Evolutionary conservation across 257 asterid genomes (phyloP).

Genomic region (Fraxinus pennsylvanica): DNA sequence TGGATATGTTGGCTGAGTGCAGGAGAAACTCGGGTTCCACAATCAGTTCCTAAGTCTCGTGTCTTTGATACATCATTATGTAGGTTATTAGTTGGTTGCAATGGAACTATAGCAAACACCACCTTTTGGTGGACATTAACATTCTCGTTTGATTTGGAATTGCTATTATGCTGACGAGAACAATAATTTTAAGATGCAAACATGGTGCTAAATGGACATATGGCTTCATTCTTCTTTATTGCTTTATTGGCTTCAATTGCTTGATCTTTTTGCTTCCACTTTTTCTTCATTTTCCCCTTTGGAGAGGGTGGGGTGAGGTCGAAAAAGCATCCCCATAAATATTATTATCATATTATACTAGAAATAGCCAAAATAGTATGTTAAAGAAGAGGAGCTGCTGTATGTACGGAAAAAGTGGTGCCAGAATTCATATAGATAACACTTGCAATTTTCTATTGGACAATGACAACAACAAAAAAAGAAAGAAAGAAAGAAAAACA

Average conservation of each 20-base stretch:
- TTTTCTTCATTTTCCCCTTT: not conserved
- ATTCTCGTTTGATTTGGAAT: constrained; percentile 37
- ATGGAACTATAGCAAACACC: too few relatives aligned
- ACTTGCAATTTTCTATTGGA: too few relatives aligned
- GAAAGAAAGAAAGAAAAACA: too few relatives aligned
- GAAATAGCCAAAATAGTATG: not conserved
- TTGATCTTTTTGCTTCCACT: not conserved
- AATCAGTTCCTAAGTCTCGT: constrained; percentile 26
- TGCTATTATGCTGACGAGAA: not conserved
- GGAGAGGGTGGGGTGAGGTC: too few relatives aligned
- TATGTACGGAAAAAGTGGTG: too few relatives aligned
- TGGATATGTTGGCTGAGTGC: constrained; percentile 68
- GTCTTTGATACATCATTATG: not conserved
- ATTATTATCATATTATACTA: too few relatives aligned
- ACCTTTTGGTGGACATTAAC: not conserved
- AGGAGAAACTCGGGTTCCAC: constrained; percentile 46
- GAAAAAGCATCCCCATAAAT: too few relatives aligned
- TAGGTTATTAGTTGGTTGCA: constrained; percentile 29
- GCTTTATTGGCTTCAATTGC: not conserved
- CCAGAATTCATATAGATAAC: too few relatives aligned
- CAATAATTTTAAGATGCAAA: constrained; percentile 5
- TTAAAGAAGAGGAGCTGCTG: too few relatives aligned
- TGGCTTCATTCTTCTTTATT: not conserved
- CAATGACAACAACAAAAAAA: too few relatives aligned
- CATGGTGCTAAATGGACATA: not conserved